phyloP scores from a whole-genome alignment of 1,139 yeast species.

The Blastobotrys arbuscula region DNA sequence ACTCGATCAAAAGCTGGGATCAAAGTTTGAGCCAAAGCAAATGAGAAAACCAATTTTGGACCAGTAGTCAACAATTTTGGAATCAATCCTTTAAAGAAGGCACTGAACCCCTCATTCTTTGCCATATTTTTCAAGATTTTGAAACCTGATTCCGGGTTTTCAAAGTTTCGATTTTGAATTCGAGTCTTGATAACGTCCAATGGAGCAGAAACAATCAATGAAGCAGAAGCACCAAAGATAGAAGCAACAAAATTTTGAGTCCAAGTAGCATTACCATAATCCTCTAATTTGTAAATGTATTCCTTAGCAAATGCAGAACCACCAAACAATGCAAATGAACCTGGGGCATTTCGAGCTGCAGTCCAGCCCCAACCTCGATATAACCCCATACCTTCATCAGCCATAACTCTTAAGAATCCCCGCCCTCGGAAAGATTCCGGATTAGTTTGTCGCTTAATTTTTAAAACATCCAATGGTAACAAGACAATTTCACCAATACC shows the following conservation, averaged over 20 bases:
- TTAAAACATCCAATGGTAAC: slow-evolving; percentile 91
- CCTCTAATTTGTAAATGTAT: slow-evolving; percentile 78
- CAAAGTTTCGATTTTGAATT: slow-evolving; percentile 94
- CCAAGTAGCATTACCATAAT: slow-evolving; percentile 92
- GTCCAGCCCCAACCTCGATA: slow-evolving; percentile 99
- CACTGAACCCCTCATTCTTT: slow-evolving; percentile 67
- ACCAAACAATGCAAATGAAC: slow-evolving; percentile 94
- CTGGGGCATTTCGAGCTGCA: slow-evolving; percentile 99
- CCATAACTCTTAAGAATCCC: slow-evolving; percentile 78
- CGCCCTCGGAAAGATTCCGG: slow-evolving; percentile 98
- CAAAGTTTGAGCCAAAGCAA: slow-evolving; percentile 93
- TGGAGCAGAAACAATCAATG: slow-evolving; percentile 95
- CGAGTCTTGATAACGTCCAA: slow-evolving; percentile 97
- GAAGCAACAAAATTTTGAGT: slow-evolving; percentile 90
- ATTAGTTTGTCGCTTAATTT: slow-evolving; percentile 98
- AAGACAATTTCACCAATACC: slow-evolving; percentile 98
- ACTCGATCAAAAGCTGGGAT: slow-evolving; percentile 90
- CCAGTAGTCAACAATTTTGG: slow-evolving; percentile 97
- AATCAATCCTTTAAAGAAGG: slow-evolving; percentile 96
- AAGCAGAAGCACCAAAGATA: slow-evolving; percentile 97
- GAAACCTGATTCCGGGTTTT: slow-evolving; percentile 90
- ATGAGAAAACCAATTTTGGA: slow-evolving; percentile 93
- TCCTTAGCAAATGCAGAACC: slow-evolving; percentile 99
- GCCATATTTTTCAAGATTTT: slow-evolving; percentile 89
- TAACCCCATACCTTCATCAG: slow-evolving; percentile 88